Conservation (phyloP, 1,139 yeast species). For the Taphrina populina region DNA sequence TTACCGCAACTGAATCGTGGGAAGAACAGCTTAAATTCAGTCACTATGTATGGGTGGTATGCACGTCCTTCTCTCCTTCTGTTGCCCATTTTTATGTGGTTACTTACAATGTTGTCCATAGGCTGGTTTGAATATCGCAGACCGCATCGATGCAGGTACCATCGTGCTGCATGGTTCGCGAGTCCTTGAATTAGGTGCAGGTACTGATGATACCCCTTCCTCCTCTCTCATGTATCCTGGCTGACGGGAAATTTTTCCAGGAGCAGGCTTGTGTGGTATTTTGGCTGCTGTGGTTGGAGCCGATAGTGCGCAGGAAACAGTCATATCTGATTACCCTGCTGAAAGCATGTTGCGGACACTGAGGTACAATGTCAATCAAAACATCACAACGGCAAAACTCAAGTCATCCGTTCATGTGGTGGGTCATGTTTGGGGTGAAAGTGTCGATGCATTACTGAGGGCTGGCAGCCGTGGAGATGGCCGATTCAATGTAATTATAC, state of each 20-base stretch:
- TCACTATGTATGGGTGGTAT: conserved; percentile 23
- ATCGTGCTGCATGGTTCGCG: neutral
- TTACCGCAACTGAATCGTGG: conserved; percentile 1
- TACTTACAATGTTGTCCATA: too few relatives aligned
- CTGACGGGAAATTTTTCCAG: neutral
- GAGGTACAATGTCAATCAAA: neutral
- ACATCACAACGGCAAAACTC: neutral
- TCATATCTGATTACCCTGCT: conserved; percentile 24
- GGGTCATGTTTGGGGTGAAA: conserved; percentile 28
- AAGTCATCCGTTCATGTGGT: neutral
- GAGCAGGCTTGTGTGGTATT: conserved; percentile 27
- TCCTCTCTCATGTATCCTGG: too few relatives aligned
- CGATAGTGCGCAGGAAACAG: too few relatives aligned
- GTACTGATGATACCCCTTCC: too few relatives aligned
- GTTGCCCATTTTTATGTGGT: too few relatives aligned
- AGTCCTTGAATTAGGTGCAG: conserved; percentile 27
- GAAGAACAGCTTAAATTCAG: conserved; percentile 19
- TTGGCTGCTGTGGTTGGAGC: conserved; percentile 17
- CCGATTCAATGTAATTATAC: conserved; percentile 11
- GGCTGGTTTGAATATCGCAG: conserved; percentile 16
- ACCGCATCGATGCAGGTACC: neutral
- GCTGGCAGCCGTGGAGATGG: neutral
- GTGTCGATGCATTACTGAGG: neutral
- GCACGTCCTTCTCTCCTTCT: neutral
- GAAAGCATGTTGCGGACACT: conserved; percentile 6